Evolutionary conservation across 129 eudicot species (phyloP), one percentile per base, ranked within the genome.

Genomic region (Arctium minus): DNA sequence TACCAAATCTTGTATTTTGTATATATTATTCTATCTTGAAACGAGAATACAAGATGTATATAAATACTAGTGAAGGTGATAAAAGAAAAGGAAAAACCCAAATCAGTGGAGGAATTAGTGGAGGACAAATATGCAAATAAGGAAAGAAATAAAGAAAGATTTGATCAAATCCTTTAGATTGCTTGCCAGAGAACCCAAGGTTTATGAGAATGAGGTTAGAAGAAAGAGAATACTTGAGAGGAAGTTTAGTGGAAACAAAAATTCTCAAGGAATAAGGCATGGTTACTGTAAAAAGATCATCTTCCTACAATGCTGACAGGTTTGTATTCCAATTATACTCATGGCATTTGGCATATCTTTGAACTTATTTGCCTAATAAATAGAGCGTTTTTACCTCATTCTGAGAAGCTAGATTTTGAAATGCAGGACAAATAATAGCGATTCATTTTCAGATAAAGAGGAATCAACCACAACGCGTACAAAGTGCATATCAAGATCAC

Each of bases 191-290:
- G 37, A 92, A 89, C 81, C 91, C 96, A 40, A 89, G 78, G 78
- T 75, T 89, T 48, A 89, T 86, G 92, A 92, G 97, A 81, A 86
- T 87, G 89, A 85, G 85, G 64, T 78, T 89, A 86, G 97, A 94
- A 88, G 96, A 94, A 39, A 92, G 93, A 80, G 97, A 96, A 81
- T 96, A 96, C 86, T 96, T 96, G 36, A 91, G 99, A 82, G 97
- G 97, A 70, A 96, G 99, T 87, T 86, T 93, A 88, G 86, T 90
- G 27, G 99, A 96, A 86, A 89, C 92, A 62, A 96, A 82, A 68
- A 86, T 90, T 74, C 64, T 44, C 10, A 86, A 89, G 78, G 97
- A 91, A 83, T 88, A 79, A 82, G 94, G 90, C 5, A 67, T 72
- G 5, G 84, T 93, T 46, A 75, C 88, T 40, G 74, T 95, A 53